These are phyloP conservation scores for Pleurotus cornucopiae DNA, from an alignment of 768 basidiomycete genomes.

Conservation along the genomic window DNA sequence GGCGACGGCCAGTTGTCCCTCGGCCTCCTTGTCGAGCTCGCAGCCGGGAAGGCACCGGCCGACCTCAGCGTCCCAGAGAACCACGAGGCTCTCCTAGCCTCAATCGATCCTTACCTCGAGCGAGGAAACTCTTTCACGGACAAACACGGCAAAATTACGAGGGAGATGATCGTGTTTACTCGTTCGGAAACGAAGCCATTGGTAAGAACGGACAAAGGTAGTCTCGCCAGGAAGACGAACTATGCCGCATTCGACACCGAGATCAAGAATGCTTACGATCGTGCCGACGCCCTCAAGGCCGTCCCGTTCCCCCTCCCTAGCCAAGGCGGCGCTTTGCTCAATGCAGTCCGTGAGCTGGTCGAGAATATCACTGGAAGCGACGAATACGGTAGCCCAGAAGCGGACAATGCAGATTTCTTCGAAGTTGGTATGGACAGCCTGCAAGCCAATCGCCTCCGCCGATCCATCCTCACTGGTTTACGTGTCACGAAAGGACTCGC, in stretches of 20 bases:
- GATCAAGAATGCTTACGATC: conserved; percentile 29
- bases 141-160: conserved; percentile 31
- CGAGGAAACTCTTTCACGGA: conserved; percentile 30
- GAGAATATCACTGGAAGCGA: conserved; percentile 14
- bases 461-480: conserved; percentile 21
- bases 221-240: conserved; percentile 28
- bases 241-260: conserved; percentile 26
- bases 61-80: conserved; percentile 15
- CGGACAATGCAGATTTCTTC: conserved; percentile 30
- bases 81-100: conserved; percentile 15
- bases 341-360: conserved; percentile 20
- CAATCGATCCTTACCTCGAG: conserved; percentile 26
- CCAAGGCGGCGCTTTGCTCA: conserved; percentile 16
- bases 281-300: conserved; percentile 17
- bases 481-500: conserved; percentile 18
- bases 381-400: conserved; percentile 7
- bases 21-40: conserved; percentile 33
- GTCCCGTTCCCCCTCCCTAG: conserved; percentile 21
- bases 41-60: conserved; percentile 9
- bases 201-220: conserved; percentile 34
- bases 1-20: conserved; percentile 29
- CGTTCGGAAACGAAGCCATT: conserved; percentile 24
- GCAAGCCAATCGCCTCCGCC: conserved; percentile 31
- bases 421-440: conserved; percentile 38
- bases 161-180: conserved; percentile 36